Percentiles rank a stretch among this genome's conserved stretches.
Evolutionary conservation across 345 rosid species (phyloP).

Genomic region (Laguncularia racemosa): DNA sequence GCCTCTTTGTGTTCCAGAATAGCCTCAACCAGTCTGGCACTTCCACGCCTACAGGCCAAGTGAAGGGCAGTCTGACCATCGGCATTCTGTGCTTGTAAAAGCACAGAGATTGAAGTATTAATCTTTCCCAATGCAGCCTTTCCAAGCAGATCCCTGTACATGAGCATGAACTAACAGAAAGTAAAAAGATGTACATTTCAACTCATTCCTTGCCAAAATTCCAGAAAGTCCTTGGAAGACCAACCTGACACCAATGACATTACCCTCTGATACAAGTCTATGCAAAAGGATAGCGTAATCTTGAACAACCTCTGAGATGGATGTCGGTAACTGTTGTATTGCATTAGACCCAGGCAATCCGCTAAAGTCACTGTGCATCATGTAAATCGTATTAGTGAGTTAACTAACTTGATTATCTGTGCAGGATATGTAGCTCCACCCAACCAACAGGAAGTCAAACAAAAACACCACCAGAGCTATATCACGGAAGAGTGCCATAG

Average conservation of each 20-base stretch:
- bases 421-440: neutral
- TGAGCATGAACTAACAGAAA: conserved; percentile 5
- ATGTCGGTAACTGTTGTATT: conserved; percentile 38
- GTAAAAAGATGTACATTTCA: conserved; percentile 13
- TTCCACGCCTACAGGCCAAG: conserved; percentile 96
- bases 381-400: neutral
- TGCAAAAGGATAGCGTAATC: conserved; percentile 61
- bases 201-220: conserved; percentile 10
- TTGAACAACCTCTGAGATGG: conserved; percentile 42
- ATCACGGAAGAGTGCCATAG: no score
- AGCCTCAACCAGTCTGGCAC: conserved; percentile 74
- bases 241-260: conserved; percentile 72
- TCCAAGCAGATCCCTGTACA: conserved; percentile 62
- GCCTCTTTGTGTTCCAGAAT: conserved; percentile 61
- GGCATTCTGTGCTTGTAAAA: conserved; percentile 77
- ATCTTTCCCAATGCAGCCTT: conserved; percentile 58
- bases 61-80: conserved; percentile 97
- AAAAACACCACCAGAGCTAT: neutral
- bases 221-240: conserved; percentile 15
- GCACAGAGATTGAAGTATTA: conserved; percentile 38
- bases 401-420: neutral
- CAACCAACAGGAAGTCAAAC: neutral
- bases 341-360: conserved; percentile 44
- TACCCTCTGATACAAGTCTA: conserved; percentile 72
- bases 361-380: conserved; percentile 40